phyloP scores from a whole-genome alignment of 768 basidiomycete species.

The Cantharellus anzutake region DNA sequence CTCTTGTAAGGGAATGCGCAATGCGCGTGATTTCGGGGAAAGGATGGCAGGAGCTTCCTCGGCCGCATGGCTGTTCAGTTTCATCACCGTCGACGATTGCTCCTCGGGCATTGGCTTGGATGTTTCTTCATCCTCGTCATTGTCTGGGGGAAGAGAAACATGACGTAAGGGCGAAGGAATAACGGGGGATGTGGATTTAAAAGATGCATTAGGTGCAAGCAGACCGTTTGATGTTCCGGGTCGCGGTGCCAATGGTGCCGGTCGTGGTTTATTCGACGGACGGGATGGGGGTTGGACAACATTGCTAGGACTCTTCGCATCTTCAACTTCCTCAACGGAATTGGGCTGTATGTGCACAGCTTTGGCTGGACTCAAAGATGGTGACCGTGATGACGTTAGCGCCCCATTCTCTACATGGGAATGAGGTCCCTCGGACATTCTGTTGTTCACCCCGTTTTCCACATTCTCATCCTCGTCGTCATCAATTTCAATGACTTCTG shows the following conservation, averaged over 20 bases:
- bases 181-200: conserved; percentile 30
- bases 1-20: conserved; percentile 18
- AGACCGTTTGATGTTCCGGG: not conserved
- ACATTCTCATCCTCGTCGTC: not conserved
- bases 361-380: not conserved
- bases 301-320: not conserved
- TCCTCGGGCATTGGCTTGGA: not conserved
- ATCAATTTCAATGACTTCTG: not conserved
- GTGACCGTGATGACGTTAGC: too few species aligned
- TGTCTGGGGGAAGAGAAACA: conserved; percentile 25
- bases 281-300: not conserved
- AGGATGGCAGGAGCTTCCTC: not conserved
- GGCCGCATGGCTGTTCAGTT: too few species aligned
- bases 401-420: too few species aligned
- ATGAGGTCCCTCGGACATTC: too few species aligned
- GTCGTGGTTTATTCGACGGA: not conserved
- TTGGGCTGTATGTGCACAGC: not conserved
- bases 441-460: not conserved
- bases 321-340: not conserved
- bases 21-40: conserved; percentile 16
- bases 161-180: conserved; percentile 60
- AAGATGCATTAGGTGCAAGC: conserved; percentile 6
- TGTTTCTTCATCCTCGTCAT: conserved; percentile 14
- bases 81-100: too few species aligned
- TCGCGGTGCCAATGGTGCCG: not conserved